A percentile compares a stretch with the other conserved stretches of the same genome.
Evolutionary conservation across 2,329 filamentous ascomycete species (phyloP).

Genomic region (Paracoccidioides lutzii): DNA sequence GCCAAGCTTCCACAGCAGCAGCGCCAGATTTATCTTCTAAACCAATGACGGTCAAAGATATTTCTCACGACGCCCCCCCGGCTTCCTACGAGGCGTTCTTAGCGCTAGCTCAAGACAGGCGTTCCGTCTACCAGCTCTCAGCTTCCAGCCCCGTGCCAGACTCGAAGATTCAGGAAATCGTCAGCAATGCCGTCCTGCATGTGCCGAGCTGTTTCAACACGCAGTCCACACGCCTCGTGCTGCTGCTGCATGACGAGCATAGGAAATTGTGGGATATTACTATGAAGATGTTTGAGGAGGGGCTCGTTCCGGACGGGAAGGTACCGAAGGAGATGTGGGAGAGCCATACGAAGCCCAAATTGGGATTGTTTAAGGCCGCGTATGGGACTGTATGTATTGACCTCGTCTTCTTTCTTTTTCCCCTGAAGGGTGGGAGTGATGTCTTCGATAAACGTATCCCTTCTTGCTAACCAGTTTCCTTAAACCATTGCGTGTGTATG

Average conservation of each 20-base stretch:
- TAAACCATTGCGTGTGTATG: background rate
- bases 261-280: constrained; percentile 75
- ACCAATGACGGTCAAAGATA: background rate
- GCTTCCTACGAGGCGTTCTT: constrained; percentile 16
- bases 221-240: constrained; percentile 64
- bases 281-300: constrained; percentile 46
- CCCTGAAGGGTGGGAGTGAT: background rate
- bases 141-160: constrained; percentile 24
- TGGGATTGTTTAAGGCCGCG: constrained; percentile 52
- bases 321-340: constrained; percentile 44
- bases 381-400: constrained; percentile 57
- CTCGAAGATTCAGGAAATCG: constrained; percentile 25
- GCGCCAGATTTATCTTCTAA: background rate
- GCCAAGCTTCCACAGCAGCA: background rate
- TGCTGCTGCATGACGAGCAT: constrained; percentile 72
- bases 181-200: constrained; percentile 45
- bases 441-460: background rate
- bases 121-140: constrained; percentile 26
- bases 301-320: constrained; percentile 47
- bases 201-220: constrained; percentile 79
- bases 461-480: background rate
- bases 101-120: constrained; percentile 22
- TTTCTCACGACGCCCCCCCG: background rate
- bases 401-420: background rate
- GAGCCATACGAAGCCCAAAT: constrained; percentile 30